Evolutionary conservation across 1,284 basidiomycete genomes (phyloP).

Genomic region (Exsudoporus floridanus): DNA sequence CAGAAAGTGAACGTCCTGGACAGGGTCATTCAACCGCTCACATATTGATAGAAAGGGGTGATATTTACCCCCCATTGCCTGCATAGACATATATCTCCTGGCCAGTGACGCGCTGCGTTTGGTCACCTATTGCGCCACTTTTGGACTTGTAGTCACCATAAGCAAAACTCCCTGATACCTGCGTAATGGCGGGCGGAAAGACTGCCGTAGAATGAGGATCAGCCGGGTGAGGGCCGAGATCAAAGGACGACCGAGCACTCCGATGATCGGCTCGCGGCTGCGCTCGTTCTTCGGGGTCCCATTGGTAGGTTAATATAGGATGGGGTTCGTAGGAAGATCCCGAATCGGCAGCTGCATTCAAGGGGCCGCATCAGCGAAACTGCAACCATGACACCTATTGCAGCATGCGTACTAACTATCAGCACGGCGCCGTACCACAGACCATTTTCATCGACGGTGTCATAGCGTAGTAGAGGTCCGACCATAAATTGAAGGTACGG

Average conservation of each 20-base stretch:
- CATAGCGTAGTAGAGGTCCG: conserved; percentile 89
- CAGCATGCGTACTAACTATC: conserved; percentile 64
- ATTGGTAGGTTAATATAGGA: conserved; percentile 74
- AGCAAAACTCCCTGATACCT: conserved; percentile 7
- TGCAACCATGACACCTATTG: not conserved
- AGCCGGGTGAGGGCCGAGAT: conserved; percentile 69
- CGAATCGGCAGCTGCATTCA: conserved; percentile 63
- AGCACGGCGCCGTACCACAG: conserved; percentile 88
- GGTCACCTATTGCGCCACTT: conserved; percentile 18
- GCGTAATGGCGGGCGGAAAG: conserved; percentile 15
- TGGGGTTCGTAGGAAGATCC: conserved; percentile 78
- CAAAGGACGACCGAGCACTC: conserved; percentile 40
- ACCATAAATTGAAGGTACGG: conserved; percentile 79
- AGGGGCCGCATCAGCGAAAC: conserved; percentile 5
- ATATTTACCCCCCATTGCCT: conserved; percentile 59
- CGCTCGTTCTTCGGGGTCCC: conserved; percentile 57
- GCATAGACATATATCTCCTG: conserved; percentile 82
- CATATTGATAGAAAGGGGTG: not conserved
- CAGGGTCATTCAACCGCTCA: not conserved
- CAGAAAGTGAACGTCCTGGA: conserved; percentile 86
- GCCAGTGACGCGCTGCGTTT: conserved; percentile 51
- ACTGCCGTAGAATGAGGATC: conserved; percentile 55
- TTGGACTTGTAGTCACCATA: conserved; percentile 22
- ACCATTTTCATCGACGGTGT: conserved; percentile 76
- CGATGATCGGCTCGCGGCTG: conserved; percentile 17